Conservation (phyloP, 2,329 filamentous ascomycete genomes). For the Aspergillus tamarii region DNA sequence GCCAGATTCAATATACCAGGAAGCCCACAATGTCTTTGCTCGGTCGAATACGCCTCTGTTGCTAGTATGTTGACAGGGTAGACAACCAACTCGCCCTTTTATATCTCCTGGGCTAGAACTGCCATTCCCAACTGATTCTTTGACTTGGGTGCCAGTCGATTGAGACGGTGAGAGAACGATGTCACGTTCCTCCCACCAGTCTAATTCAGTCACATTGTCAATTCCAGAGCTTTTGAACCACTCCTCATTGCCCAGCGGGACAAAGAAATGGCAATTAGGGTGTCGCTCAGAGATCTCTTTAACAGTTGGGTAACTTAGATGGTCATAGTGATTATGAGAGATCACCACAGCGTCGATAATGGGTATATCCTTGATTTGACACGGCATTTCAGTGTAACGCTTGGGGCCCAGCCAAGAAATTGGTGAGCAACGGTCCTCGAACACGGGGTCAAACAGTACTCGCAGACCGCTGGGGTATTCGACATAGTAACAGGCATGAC, state of each 20-base stretch:
- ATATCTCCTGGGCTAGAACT: conserved; percentile 53
- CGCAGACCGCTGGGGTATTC: conserved; percentile 86
- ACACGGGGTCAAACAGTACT: conserved; percentile 91
- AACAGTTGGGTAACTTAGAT: conserved; percentile 77
- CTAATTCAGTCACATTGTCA: conserved; percentile 79
- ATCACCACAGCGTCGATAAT: conserved; percentile 65
- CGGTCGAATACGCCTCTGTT: conserved; percentile 71
- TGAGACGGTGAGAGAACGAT: conserved; percentile 60
- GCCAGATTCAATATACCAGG: conserved; percentile 77
- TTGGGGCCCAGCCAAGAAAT: conserved; percentile 71
- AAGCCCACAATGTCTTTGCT: conserved; percentile 80
- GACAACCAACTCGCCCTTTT: conserved; percentile 71
- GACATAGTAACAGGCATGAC: conserved; percentile 90
- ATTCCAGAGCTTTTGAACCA: conserved; percentile 79
- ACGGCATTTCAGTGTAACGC: conserved; percentile 77
- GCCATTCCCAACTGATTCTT: conserved; percentile 26
- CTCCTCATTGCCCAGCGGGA: conserved; percentile 76
- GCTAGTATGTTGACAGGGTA: conserved; percentile 83
- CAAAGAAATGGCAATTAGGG: conserved; percentile 84
- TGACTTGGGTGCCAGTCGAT: conserved; percentile 31
- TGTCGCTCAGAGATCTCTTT: conserved; percentile 70
- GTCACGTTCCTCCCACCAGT: conserved; percentile 91
- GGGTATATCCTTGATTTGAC: conserved; percentile 76
- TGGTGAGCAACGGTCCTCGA: conserved; percentile 83
- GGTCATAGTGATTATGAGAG: conserved; percentile 91